A percentile compares a stretch with the other conserved stretches of the same genome.
Conservation (phyloP, 2,329 filamentous ascomycete genomes). For the Fusarium sp. region DNA sequence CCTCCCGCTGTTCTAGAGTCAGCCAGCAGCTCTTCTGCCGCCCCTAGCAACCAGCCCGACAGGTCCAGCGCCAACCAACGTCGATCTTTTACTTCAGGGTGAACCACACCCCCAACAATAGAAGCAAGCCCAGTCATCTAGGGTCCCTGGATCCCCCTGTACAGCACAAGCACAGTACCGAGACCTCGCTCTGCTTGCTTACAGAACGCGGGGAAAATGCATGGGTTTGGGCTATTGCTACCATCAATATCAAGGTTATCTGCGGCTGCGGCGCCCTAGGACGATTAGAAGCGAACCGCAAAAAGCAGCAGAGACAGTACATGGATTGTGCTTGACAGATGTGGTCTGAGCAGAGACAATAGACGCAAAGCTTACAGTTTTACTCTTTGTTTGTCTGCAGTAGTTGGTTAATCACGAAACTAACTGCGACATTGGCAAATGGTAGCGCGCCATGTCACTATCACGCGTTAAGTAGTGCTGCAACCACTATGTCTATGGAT, state of each 20-base stretch:
- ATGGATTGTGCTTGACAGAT: slow-evolving; percentile 7
- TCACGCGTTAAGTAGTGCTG: slow-evolving; percentile 28
- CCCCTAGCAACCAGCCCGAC: slow-evolving; percentile 36
- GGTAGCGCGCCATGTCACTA: slow-evolving; percentile 39
- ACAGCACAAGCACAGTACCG: neutral
- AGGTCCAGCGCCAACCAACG: slow-evolving; percentile 34
- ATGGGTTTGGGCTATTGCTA: slow-evolving; percentile 30
- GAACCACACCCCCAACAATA: slow-evolving; percentile 29
- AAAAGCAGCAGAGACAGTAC: slow-evolving; percentile 30
- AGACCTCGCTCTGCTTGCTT: slow-evolving; percentile 17
- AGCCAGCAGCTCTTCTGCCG: slow-evolving; percentile 33
- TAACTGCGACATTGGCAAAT: slow-evolving; percentile 35
- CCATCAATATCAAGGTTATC: neutral
- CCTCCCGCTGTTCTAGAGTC: slow-evolving; percentile 30
- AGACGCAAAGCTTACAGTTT: slow-evolving; percentile 5
- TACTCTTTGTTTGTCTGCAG: slow-evolving; percentile 11
- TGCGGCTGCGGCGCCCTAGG: slow-evolving; percentile 25
- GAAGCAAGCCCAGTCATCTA: neutral
- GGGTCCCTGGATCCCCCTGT: slow-evolving; percentile 21
- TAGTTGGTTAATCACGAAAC: slow-evolving; percentile 21
- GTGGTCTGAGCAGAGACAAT: slow-evolving; percentile 23
- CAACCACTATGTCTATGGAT: neutral
- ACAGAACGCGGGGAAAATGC: slow-evolving; percentile 39
- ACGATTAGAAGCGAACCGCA: slow-evolving; percentile 27
- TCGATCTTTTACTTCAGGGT: slow-evolving; percentile 31